phyloP scores from a whole-genome alignment of 2,329 filamentous ascomycete species.

The Claviceps quebecensis region DNA sequence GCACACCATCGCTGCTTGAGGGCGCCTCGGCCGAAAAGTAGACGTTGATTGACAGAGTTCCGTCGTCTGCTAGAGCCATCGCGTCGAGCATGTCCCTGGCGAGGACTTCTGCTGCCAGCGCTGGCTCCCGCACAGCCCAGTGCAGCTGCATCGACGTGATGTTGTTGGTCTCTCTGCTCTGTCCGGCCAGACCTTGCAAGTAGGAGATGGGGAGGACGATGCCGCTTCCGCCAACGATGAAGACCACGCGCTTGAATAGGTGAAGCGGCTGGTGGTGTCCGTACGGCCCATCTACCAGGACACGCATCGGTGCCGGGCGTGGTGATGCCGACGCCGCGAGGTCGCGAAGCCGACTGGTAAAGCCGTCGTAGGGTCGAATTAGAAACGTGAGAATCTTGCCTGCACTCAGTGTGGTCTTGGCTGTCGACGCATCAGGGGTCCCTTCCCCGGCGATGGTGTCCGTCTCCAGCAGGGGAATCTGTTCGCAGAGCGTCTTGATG shows the following conservation, averaged over 20 bases:
- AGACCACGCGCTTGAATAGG: constrained; percentile 24
- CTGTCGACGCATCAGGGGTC: background rate
- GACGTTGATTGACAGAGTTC: constrained; percentile 21
- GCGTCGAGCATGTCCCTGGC: constrained; percentile 18
- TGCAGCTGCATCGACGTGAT: constrained; percentile 20
- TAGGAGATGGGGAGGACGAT: constrained; percentile 29
- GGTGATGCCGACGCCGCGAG: constrained; percentile 14
- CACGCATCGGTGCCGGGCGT: constrained; percentile 14
- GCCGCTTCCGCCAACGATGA: constrained; percentile 31
- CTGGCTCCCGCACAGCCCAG: constrained; percentile 29
- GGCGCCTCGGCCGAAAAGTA: constrained; percentile 18
- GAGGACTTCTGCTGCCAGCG: constrained; percentile 22
- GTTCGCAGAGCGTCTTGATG: constrained; percentile 15
- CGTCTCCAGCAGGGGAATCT: constrained; percentile 18
- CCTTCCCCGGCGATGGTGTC: constrained; percentile 2
- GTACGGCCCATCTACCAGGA: constrained; percentile 32
- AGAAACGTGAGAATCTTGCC: constrained; percentile 23
- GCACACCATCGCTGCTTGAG: constrained; percentile 2
- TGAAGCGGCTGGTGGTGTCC: constrained; percentile 25
- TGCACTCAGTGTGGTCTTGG: background rate
- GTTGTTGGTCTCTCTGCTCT: constrained; percentile 5
- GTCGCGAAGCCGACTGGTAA: constrained; percentile 24
- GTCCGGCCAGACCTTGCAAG: constrained; percentile 14
- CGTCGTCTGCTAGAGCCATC: constrained; percentile 8
- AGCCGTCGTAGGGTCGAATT: constrained; percentile 31